These are phyloP conservation scores for Ampelomyces quisqualis DNA, from an alignment of 2,329 filamentous ascomycete species.

Conservation along the genomic window DNA sequence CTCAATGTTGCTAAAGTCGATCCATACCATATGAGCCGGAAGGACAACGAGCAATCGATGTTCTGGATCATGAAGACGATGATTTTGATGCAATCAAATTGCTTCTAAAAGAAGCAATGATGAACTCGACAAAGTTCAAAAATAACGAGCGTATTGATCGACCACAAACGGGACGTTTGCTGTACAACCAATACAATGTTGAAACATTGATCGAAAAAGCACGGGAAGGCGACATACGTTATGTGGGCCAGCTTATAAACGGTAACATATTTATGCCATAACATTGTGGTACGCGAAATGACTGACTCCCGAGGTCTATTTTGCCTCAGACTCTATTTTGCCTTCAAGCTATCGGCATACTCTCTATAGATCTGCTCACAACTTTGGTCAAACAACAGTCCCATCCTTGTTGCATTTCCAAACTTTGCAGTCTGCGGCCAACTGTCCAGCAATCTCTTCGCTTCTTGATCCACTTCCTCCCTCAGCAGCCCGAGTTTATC, in stretches of 20 bases:
- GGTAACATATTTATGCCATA: neutral
- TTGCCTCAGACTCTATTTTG: neutral
- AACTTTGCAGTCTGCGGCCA: constrained; percentile 8
- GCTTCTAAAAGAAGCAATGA: neutral
- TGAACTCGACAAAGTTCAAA: no score
- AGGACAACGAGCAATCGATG: neutral
- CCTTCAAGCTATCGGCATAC: constrained; percentile 9
- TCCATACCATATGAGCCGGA: neutral
- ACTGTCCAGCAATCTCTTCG: constrained; percentile 5
- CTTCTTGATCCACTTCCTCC: constrained; percentile 34
- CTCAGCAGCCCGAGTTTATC: constrained; percentile 51
- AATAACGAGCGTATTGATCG: neutral
- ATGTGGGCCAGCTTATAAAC: neutral
- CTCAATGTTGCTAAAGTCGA: neutral
- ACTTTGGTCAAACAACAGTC: constrained; percentile 7
- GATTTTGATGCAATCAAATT: neutral
- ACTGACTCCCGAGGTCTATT: neutral
- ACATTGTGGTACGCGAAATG: neutral
- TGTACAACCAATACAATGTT: neutral
- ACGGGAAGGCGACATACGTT: neutral
- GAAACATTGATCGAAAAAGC: neutral
- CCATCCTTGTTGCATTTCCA: constrained; percentile 7
- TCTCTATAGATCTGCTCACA: constrained; percentile 10
- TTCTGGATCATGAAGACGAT: neutral
- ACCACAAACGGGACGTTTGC: neutral